Percentiles rank a stretch among this genome's conserved stretches.
Conservation (phyloP, 2,329 filamentous ascomycete genomes). For the Botrytis fragariae region DNA sequence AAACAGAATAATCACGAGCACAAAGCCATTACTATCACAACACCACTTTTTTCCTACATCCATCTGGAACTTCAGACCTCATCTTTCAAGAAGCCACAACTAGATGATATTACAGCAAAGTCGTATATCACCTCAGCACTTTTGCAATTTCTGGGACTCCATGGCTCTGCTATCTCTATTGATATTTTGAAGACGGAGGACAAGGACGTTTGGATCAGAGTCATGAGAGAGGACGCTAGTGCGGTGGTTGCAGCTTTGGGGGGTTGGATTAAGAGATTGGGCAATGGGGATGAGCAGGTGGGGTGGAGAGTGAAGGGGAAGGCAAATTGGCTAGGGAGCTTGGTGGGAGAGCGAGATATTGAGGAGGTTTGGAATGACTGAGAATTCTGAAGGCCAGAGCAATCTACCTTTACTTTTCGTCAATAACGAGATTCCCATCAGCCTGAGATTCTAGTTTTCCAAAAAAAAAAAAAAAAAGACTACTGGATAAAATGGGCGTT, state of each 20-base stretch:
- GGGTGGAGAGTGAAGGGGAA: constrained; percentile 53
- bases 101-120: constrained; percentile 63
- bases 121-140: constrained; percentile 63
- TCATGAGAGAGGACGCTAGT: constrained; percentile 59
- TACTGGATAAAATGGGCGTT: neutral
- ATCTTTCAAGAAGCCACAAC: constrained; percentile 29
- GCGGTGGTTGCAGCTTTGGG: constrained; percentile 63
- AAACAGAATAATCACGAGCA: constrained; percentile 43
- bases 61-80: constrained; percentile 50
- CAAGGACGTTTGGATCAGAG: constrained; percentile 59
- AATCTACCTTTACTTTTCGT: neutral
- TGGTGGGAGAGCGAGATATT: constrained; percentile 46
- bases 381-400: neutral
- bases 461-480: neutral
- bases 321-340: constrained; percentile 62
- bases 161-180: constrained; percentile 63
- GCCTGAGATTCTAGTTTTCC: neutral
- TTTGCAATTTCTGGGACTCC: constrained; percentile 66
- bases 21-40: constrained; percentile 50
- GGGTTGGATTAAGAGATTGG: constrained; percentile 54
- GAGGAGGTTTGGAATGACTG: constrained; percentile 29
- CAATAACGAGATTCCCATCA: neutral
- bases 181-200: constrained; percentile 65
- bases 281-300: constrained; percentile 37
- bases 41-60: constrained; percentile 55